These are phyloP conservation scores for Ustilago shanxiensis DNA, from an alignment of 1,284 basidiomycete species.

Conservation along the genomic window DNA sequence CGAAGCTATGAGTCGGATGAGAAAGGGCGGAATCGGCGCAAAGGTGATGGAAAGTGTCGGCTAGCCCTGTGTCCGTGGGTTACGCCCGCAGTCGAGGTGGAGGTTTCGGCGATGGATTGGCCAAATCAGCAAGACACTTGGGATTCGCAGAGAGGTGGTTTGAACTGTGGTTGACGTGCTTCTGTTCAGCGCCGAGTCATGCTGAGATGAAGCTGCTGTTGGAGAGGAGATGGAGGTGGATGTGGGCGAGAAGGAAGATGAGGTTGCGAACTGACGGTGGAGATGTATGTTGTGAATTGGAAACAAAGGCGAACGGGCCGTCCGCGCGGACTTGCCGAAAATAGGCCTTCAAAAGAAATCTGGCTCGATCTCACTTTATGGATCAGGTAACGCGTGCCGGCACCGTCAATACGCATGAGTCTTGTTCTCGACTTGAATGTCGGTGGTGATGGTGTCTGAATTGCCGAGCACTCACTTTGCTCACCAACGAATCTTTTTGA, in stretches of 20 bases:
- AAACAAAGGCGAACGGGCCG: constrained; percentile 9
- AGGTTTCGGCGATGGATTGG: constrained; percentile 7
- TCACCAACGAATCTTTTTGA: too few species aligned
- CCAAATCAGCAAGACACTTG: background rate
- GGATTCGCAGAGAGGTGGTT: background rate
- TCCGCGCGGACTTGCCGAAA: constrained; percentile 3
- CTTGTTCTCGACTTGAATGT: background rate
- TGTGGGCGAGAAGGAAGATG: constrained; percentile 16
- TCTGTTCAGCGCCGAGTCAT: background rate
- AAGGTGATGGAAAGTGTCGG: background rate
- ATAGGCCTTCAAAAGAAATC: background rate
- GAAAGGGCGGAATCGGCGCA: background rate
- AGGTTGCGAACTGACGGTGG: background rate
- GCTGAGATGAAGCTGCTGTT: background rate
- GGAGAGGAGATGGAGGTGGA: background rate
- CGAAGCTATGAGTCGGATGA: background rate
- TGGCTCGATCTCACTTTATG: background rate
- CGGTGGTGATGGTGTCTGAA: too few species aligned
- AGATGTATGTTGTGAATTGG: too few species aligned
- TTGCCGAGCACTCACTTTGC: too few species aligned
- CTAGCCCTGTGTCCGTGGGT: constrained; percentile 24
- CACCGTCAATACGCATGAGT: background rate
- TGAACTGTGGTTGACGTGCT: background rate
- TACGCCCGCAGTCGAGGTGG: constrained; percentile 18
- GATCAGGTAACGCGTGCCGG: background rate